A percentile compares a stretch with the other conserved stretches of the same genome.
phyloP scores from a whole-genome alignment of 306 rosid species.

The Fragaria ananassa region DNA sequence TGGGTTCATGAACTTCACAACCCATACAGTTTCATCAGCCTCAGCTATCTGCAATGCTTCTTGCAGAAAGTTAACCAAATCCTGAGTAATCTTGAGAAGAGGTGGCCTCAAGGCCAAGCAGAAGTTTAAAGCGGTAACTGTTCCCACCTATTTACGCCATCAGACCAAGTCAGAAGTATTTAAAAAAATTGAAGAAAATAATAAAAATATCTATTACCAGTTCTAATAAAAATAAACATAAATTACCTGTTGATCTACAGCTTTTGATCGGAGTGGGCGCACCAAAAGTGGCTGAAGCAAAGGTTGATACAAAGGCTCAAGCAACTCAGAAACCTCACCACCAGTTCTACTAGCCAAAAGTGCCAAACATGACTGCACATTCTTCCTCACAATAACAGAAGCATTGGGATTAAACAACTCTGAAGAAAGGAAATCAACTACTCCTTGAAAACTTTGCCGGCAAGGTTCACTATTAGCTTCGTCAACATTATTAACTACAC shows the following conservation, averaged over 20 bases:
- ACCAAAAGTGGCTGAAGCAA: constrained; percentile 88
- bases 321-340: constrained; percentile 97
- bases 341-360: constrained; percentile 98
- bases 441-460: constrained; percentile 86
- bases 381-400: constrained; percentile 87
- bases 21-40: constrained; percentile 92
- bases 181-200: not conserved
- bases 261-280: constrained; percentile 76
- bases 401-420: constrained; percentile 96
- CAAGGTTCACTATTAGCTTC: constrained; percentile 97
- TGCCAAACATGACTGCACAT: constrained; percentile 92
- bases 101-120: constrained; percentile 99
- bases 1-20: constrained; percentile 86
- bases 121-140: constrained; percentile 91
- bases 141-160: constrained; percentile 70
- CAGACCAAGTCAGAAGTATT: constrained; percentile 30
- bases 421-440: constrained; percentile 86
- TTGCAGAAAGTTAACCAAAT: constrained; percentile 89
- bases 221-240: constrained; percentile 18
- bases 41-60: constrained; percentile 97
- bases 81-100: constrained; percentile 93
- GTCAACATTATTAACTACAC: constrained; percentile 96
- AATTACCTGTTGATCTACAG: constrained; percentile 93
- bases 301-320: constrained; percentile 79
- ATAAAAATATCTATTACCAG: not conserved